Percentiles rank a stretch among this genome's conserved stretches.
phyloP scores from a whole-genome alignment of 2,329 filamentous ascomycete genomes.

The Tricladium varicosporioides region DNA sequence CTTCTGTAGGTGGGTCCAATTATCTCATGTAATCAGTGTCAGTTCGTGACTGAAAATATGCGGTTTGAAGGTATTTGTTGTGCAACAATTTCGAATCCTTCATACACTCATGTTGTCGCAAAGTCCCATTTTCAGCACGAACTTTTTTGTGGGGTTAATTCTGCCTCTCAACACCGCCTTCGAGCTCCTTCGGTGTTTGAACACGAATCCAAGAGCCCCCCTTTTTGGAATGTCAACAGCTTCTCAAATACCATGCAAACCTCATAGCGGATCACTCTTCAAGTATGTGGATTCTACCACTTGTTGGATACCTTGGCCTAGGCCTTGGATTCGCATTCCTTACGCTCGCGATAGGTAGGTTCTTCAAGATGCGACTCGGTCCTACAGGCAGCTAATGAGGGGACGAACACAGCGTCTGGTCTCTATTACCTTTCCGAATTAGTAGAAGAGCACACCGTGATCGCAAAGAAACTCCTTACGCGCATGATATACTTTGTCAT shows the following conservation, averaged over 20 bases:
- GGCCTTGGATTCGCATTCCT: slow-evolving; percentile 89
- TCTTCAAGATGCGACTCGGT: not conserved
- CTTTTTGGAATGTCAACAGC: not conserved
- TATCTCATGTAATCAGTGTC: slow-evolving; percentile 13
- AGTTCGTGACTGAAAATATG: not conserved
- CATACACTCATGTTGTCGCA: slow-evolving; percentile 13
- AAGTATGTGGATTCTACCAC: slow-evolving; percentile 84
- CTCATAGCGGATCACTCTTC: slow-evolving; percentile 19
- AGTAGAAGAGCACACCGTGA: slow-evolving; percentile 94
- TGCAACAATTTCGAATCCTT: not conserved
- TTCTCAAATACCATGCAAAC: slow-evolving; percentile 23
- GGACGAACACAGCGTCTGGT: slow-evolving; percentile 67
- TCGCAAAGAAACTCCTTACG: slow-evolving; percentile 83
- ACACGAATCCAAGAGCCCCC: slow-evolving; percentile 4
- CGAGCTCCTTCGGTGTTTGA: not conserved
- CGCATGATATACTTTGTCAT: slow-evolving; percentile 84
- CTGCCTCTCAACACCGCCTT: slow-evolving; percentile 10
- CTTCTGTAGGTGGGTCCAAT: slow-evolving; percentile 16
- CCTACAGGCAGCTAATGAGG: slow-evolving; percentile 10
- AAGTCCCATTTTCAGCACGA: slow-evolving; percentile 5
- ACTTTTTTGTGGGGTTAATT: slow-evolving; percentile 18
- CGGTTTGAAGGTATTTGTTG: not conserved
- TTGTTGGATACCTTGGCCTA: slow-evolving; percentile 86
- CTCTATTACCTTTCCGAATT: slow-evolving; percentile 98
- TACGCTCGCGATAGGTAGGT: slow-evolving; percentile 83